Evolutionary conservation across 2,329 filamentous ascomycete species (phyloP), one percentile per base, ranked within the genome.

Genomic region (Teratosphaeria nubilosa): DNA sequence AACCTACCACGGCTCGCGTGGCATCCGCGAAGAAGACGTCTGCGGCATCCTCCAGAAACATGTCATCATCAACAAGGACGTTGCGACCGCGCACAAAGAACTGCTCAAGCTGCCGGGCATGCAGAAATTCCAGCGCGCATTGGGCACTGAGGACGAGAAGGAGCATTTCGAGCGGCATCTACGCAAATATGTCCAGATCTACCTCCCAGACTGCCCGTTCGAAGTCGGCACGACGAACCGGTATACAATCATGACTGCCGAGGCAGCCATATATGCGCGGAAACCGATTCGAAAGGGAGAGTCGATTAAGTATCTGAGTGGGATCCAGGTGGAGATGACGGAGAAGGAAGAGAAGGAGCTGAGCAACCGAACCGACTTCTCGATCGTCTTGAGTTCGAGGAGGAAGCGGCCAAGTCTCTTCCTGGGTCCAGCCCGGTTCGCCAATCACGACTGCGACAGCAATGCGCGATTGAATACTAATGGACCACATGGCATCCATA

Each of bases 401-500:
- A 92, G 88, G 74, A 96, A 95, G 75, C 87, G 87, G 60, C 88
- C 91, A 31, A 95, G 90, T 55, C 78, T 99, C 50, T 97, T 99
- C 70, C 86, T 99, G 70, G 94, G 94, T 0, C 95, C 94, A 7
- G 94, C 94, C 34, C 86, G 94, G 55, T 97, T 99, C 72, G 91
- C 94, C 27, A 99, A 99, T 70, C 94, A 99, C 74, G 94, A 99
- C 73, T 99, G 94, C 75, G 82, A 88, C 65, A 90, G 94, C 32
- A 99, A 97, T 76, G 91, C 91, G 9, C 84, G 86, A 69, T 81
- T 99, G 51, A 86, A 89, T 65, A 96, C 90, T 37, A 87, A 85
- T 37, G 90, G 91, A 52, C 84, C 86, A 58, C 86, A 91, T 59
- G 90, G 90, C 37, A 96, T 99, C 77, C 88, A 95, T 69, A 91